phyloP scores from a whole-genome alignment of 2,329 filamentous ascomycete genomes.

The Stemphylium lycopersici region DNA sequence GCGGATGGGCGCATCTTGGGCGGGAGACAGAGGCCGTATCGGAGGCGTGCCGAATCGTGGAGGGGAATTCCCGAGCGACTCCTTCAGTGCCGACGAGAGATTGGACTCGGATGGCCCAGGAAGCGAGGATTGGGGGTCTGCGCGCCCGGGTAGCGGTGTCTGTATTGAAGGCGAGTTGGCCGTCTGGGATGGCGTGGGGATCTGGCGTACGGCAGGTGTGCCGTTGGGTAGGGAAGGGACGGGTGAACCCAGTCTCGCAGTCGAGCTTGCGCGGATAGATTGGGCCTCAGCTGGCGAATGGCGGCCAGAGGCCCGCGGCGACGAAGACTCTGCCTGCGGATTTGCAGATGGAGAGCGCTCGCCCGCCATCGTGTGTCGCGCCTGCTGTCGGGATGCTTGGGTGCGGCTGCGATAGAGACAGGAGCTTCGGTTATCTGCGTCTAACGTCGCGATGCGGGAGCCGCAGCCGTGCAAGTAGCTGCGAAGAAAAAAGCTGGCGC shows the following conservation, averaged over 20 bases:
- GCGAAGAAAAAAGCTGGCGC: background rate
- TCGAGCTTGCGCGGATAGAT: conserved; percentile 59
- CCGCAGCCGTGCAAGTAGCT: background rate
- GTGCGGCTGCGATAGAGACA: conserved; percentile 5
- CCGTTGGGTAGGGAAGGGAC: conserved; percentile 54
- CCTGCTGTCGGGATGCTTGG: conserved; percentile 7
- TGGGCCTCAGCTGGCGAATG: conserved; percentile 43
- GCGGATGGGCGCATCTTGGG: conserved; percentile 53
- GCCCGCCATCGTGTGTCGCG: conserved; percentile 27
- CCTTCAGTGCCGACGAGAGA: conserved; percentile 83
- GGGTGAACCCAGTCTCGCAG: conserved; percentile 62
- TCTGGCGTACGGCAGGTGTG: conserved; percentile 58
- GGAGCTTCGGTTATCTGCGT: conserved; percentile 29
- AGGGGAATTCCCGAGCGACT: conserved; percentile 72
- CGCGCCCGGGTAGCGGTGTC: conserved; percentile 70
- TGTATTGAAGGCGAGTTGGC: conserved; percentile 50
- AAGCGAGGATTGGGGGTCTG: conserved; percentile 61
- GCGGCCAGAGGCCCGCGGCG: conserved; percentile 31
- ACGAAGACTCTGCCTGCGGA: conserved; percentile 38
- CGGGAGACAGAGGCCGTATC: conserved; percentile 64
- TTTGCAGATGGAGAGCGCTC: conserved; percentile 29
- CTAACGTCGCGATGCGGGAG: conserved; percentile 23
- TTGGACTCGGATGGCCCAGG: conserved; percentile 85
- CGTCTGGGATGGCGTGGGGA: conserved; percentile 58
- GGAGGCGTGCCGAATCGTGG: conserved; percentile 68